phyloP scores from a whole-genome alignment of 148 eudicot species.

The Selenicereus undatus region DNA sequence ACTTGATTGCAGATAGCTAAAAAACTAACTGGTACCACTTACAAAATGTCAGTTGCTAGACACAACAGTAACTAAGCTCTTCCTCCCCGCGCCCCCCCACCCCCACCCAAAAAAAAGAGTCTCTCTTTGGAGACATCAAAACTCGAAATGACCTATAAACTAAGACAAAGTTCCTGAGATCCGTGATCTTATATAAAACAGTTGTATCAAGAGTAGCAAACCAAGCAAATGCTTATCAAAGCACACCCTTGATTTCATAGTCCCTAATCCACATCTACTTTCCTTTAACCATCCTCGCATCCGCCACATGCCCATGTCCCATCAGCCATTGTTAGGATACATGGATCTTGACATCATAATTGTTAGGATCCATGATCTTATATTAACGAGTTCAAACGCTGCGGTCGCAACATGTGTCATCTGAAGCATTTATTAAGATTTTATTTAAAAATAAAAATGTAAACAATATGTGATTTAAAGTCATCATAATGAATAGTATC shows the following conservation, averaged over 20 bases:
- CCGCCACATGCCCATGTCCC: too few species aligned
- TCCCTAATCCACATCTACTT: slow-evolving; percentile 12
- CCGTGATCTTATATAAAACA: slow-evolving; percentile 55
- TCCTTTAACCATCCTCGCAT: too few species aligned
- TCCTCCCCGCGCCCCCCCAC: too few species aligned
- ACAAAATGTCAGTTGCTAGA: background rate
- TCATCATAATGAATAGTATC: too few species aligned
- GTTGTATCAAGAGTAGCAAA: slow-evolving; percentile 64
- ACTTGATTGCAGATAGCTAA: background rate
- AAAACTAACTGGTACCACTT: background rate
- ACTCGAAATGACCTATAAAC: background rate
- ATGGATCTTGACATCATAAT: too few species aligned
- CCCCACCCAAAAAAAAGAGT: background rate
- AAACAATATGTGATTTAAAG: too few species aligned
- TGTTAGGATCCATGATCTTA: too few species aligned
- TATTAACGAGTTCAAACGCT: too few species aligned
- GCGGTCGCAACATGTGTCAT: too few species aligned
- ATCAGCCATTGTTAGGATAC: too few species aligned
- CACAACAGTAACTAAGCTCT: background rate
- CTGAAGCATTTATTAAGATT: too few species aligned
- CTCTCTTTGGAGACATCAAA: background rate
- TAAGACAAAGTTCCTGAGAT: background rate
- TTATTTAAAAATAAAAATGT: too few species aligned
- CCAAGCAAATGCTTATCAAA: slow-evolving; percentile 36
- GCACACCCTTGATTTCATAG: slow-evolving; percentile 60